phyloP scores from a whole-genome alignment of 805 yeast species.

The Candida michaelii region DNA sequence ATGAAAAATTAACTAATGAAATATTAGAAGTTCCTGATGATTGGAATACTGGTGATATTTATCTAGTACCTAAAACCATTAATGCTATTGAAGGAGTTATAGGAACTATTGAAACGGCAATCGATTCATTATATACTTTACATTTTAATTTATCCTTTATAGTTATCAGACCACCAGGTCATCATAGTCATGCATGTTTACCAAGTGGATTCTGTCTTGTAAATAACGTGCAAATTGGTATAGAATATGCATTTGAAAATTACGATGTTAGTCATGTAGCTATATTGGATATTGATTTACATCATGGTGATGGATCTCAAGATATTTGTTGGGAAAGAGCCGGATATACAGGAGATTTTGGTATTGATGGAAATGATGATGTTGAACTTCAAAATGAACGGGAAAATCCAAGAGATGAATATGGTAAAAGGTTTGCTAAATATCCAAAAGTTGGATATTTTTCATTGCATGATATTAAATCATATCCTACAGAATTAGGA shows the following conservation, averaged over 20 bases:
- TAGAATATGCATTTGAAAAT: slow-evolving; percentile 66
- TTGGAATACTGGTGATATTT: slow-evolving; percentile 85
- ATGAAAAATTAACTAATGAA: slow-evolving; percentile 49
- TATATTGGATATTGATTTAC: slow-evolving; percentile 78
- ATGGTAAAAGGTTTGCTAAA: slow-evolving; percentile 43
- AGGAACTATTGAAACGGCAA: slow-evolving; percentile 71
- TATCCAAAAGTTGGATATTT: slow-evolving; percentile 76
- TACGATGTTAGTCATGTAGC: slow-evolving; percentile 78
- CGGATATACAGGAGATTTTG: slow-evolving; percentile 51
- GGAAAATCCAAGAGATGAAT: slow-evolving; percentile 44
- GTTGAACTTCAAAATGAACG: slow-evolving; percentile 25
- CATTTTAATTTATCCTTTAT: slow-evolving; percentile 55
- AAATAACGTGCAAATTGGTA: slow-evolving; percentile 78
- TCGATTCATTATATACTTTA: slow-evolving; percentile 43
- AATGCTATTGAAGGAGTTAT: slow-evolving; percentile 75
- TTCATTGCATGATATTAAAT: slow-evolving; percentile 80
- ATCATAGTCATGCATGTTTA: slow-evolving; percentile 78
- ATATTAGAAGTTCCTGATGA: slow-evolving; percentile 73
- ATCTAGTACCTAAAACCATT: slow-evolving; percentile 63
- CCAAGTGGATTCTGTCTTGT: slow-evolving; percentile 84
- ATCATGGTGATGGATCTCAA: slow-evolving; percentile 89
- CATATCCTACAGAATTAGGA: slow-evolving; percentile 81
- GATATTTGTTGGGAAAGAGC: slow-evolving; percentile 83
- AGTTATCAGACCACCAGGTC: slow-evolving; percentile 81
- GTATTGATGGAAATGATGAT: slow-evolving; percentile 48